Conservation (phyloP, 2,329 filamentous ascomycete species). For the Aspergillus amoenus region DNA sequence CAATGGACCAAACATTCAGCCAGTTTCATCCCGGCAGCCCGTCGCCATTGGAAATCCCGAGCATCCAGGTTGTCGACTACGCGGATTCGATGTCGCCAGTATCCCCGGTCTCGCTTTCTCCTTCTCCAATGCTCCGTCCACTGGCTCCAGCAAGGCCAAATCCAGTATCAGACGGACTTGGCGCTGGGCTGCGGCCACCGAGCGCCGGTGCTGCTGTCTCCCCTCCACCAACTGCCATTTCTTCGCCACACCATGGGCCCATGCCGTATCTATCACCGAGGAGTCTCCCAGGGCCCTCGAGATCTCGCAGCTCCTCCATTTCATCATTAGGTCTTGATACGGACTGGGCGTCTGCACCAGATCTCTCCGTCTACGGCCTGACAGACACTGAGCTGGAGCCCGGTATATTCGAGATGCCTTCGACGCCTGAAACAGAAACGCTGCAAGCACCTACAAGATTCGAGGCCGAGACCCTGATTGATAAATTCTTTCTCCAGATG, state of each 20-base stretch:
- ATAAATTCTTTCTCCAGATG: constrained; percentile 7
- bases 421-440: background rate
- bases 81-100: background rate
- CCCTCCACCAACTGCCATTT: constrained; percentile 9
- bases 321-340: constrained; percentile 11
- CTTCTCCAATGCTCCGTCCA: constrained; percentile 5
- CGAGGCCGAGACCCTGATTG: constrained; percentile 10
- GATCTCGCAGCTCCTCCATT: constrained; percentile 14
- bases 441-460: background rate
- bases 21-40: background rate
- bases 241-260: constrained; percentile 6
- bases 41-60: constrained; percentile 9
- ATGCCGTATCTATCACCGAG: constrained; percentile 5
- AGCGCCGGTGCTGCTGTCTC: background rate
- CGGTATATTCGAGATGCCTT: background rate
- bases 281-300: background rate
- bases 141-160: background rate
- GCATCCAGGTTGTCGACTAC: constrained; percentile 15
- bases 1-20: background rate
- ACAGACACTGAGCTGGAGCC: background rate
- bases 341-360: background rate
- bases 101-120: background rate
- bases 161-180: background rate
- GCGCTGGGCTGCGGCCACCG: background rate
- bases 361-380: background rate